Evolutionary conservation across 164 flowering plant genomes (phyloP), one percentile per base, ranked within the genome.

Genomic region (Pachysandra terminalis): DNA sequence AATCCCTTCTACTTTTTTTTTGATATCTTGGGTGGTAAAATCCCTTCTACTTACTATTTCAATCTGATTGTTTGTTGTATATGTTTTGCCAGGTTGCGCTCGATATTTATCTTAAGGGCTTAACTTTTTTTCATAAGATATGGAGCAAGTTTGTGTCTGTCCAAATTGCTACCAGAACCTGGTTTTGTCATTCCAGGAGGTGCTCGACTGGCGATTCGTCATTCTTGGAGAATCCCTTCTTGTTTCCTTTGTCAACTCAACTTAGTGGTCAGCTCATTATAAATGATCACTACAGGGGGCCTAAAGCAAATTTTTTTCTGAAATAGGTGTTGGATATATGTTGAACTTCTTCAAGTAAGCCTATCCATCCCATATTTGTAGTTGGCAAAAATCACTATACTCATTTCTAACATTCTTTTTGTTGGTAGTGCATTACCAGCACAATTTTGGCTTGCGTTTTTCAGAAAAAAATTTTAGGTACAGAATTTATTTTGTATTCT

Each of bases 171-270:
- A 59, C 82, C 82, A 68, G 71, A 77, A 65, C 67, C 77, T 68
- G 74, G 75, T 75, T 73, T 80, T 90, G 61, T 86, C 90, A 74
- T 82, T 90, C 82, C 85, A 80, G 75, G 87, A 91, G 89, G 88
- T 85, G 74, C 93, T 93, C 69, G 88, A 88, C 74, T 86, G 96
- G 97, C 84, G 93, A 83, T 88, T 86, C 81, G 74, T 82, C 75
- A 71, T 79, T 78, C 78, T 77, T 79, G 95, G 90, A 74, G 87
- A 81, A 74, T 86, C 80, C 71, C 83, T 80, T n/a, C n/a, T n/a
- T 83, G 87, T 87, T 81, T 93, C 97, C 68, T 89, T 96, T 79
- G 93, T 91, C 79, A 96, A 96, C 73, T 86, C 90, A 87, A 96
- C 99, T 82, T 92, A 90, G 89, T 79, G 76, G 75, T 69, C 76